phyloP scores from a whole-genome alignment of 371 early-diverging fungal species.

The Mortierella sp. region DNA sequence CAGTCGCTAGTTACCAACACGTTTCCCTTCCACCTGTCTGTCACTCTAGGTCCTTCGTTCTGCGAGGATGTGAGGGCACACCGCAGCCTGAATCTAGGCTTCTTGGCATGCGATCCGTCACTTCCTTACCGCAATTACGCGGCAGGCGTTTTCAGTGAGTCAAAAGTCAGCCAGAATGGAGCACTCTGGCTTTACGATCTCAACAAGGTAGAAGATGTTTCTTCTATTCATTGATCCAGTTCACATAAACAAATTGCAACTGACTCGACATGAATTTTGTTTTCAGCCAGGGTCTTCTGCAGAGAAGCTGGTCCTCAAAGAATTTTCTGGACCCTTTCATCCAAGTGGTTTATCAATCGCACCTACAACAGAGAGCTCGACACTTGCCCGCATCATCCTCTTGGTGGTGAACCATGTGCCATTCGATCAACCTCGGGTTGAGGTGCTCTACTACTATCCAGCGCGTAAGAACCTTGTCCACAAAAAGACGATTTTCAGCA shows the following conservation, averaged over 20 bases:
- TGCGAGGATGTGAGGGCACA: not conserved
- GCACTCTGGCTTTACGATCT: not conserved
- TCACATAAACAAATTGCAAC: too few species aligned
- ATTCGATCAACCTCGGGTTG: not conserved
- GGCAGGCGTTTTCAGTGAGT: not conserved
- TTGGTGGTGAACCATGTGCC: constrained; percentile 1
- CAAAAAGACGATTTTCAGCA: not conserved
- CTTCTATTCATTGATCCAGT: too few species aligned
- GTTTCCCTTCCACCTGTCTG: too few species aligned
- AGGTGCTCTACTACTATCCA: not conserved
- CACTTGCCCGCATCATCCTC: not conserved
- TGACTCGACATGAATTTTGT: too few species aligned
- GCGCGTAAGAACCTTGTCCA: not conserved
- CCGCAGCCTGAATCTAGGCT: not conserved
- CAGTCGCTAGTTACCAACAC: too few species aligned
- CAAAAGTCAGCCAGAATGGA: not conserved
- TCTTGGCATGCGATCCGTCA: not conserved
- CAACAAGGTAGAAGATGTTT: not conserved
- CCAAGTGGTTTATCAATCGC: not conserved
- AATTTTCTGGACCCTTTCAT: not conserved
- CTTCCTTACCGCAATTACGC: not conserved
- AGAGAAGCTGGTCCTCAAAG: not conserved
- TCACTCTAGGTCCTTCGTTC: not conserved
- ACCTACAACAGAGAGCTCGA: not conserved
- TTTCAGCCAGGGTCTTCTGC: not conserved